Conservation (phyloP, 2,329 filamentous ascomycete genomes). For the Acephala macrosclerotiorum region DNA sequence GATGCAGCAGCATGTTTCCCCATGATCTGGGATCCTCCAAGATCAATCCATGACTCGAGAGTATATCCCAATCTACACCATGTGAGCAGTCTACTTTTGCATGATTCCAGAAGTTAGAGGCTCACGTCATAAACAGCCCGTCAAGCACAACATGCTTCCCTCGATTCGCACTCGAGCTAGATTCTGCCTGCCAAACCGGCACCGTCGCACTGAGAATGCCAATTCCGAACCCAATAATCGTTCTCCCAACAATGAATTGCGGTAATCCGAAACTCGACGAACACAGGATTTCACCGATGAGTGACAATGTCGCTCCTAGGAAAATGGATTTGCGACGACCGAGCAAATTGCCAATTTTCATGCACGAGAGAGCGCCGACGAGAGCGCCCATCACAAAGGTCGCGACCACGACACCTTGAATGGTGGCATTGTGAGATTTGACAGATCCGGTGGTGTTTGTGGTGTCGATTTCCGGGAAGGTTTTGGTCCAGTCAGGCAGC, state of each 20-base stretch:
- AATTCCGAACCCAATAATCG: conserved; percentile 49
- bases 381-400: conserved; percentile 46
- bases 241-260: conserved; percentile 52
- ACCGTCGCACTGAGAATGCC: conserved; percentile 49
- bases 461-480: conserved; percentile 51
- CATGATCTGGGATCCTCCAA: conserved; percentile 49
- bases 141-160: conserved; percentile 51
- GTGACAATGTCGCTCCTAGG: conserved; percentile 47
- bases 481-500: conserved; percentile 40
- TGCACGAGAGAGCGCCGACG: conserved; percentile 47
- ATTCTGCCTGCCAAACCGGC: conserved; percentile 51
- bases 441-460: conserved; percentile 43
- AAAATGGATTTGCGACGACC: conserved; percentile 52
- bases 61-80: conserved; percentile 45
- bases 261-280: conserved; percentile 48
- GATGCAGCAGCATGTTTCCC: conserved; percentile 38
- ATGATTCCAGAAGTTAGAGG: no score
- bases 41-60: conserved; percentile 54
- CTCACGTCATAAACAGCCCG: conserved; percentile 45
- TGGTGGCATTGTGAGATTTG: conserved; percentile 45
- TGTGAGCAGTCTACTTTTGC: no score
- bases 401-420: conserved; percentile 45
- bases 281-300: conserved; percentile 53
- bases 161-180: conserved; percentile 49
- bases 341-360: conserved; percentile 48